These are phyloP conservation scores for Escovopsis weberi DNA, from an alignment of 2,329 filamentous ascomycete genomes.

Conservation along the genomic window DNA sequence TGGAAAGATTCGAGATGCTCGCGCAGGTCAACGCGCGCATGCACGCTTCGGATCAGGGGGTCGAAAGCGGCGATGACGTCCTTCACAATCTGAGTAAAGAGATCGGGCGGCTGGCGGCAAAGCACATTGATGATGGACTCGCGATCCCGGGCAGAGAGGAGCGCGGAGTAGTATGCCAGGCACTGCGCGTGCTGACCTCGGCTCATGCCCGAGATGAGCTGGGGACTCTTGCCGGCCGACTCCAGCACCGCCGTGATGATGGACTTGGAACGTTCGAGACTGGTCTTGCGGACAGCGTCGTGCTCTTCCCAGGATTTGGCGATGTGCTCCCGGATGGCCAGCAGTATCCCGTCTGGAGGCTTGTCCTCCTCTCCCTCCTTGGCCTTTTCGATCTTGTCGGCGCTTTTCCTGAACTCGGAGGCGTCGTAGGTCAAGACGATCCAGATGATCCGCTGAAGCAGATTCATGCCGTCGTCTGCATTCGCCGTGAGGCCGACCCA, in stretches of 20 bases:
- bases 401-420: constrained; percentile 50
- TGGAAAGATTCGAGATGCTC: constrained; percentile 54
- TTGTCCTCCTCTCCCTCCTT: constrained; percentile 26
- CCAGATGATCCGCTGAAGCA: constrained; percentile 63
- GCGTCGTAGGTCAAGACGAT: constrained; percentile 61
- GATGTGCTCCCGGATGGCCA: constrained; percentile 45
- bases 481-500: constrained; percentile 62
- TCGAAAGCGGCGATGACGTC: constrained; percentile 56
- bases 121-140: constrained; percentile 52
- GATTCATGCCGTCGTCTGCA: constrained; percentile 65
- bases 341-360: constrained; percentile 45
- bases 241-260: constrained; percentile 52
- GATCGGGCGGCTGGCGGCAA: constrained; percentile 55
- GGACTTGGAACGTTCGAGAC: constrained; percentile 35
- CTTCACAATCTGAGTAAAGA: constrained; percentile 53
- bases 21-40: constrained; percentile 56
- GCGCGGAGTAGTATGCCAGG: constrained; percentile 54
- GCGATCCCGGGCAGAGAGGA: constrained; percentile 61
- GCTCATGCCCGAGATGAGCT: constrained; percentile 31
- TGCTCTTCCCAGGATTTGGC: constrained; percentile 39
- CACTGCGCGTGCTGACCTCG: constrained; percentile 48
- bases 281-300: constrained; percentile 42
- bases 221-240: constrained; percentile 29
- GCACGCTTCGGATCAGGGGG: constrained; percentile 57
- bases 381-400: constrained; percentile 48